Evolutionary conservation across 352 stramenopile species (phyloP).

Genomic region (Globisporangium takayamanum): DNA sequence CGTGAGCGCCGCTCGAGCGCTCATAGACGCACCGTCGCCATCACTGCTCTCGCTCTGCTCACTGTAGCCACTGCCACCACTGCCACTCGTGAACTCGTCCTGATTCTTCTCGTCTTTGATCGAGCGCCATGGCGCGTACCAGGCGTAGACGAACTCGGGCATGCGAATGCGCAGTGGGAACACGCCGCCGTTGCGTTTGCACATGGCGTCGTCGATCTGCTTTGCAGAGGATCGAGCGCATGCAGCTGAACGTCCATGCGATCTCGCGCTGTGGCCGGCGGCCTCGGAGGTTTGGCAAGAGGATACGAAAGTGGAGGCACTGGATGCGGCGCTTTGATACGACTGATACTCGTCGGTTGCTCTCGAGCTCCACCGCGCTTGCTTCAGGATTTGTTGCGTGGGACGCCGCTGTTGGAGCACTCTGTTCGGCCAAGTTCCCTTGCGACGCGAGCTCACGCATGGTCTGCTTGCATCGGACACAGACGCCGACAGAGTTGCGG

Average conservation of each 20-base stretch:
- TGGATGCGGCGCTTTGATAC: slow-evolving; percentile 46
- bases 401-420: background rate
- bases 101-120: slow-evolving; percentile 54
- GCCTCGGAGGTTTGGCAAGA: slow-evolving; percentile 87
- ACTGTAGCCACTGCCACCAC: background rate
- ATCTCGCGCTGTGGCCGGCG: slow-evolving; percentile 68
- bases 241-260: slow-evolving; percentile 85
- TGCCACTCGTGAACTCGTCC: slow-evolving; percentile 19
- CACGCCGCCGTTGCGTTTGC: slow-evolving; percentile 30
- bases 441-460: slow-evolving; percentile 28
- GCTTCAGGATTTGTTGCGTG: background rate
- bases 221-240: slow-evolving; percentile 89
- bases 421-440: slow-evolving; percentile 7
- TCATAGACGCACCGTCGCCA: background rate
- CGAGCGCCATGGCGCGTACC: slow-evolving; percentile 78
- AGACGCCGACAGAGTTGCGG: slow-evolving; percentile 21
- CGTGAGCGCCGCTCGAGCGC: slow-evolving; percentile 4
- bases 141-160: slow-evolving; percentile 91
- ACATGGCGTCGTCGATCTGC: slow-evolving; percentile 74
- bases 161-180: slow-evolving; percentile 75
- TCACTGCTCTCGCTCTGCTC: background rate
- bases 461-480: slow-evolving; percentile 56
- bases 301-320: slow-evolving; percentile 87
- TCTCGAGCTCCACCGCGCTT: background rate
- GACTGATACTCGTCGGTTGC: slow-evolving; percentile 6